Conservation (phyloP, 2,329 filamentous ascomycete genomes). For the Aspergillus pseudonomiae region DNA sequence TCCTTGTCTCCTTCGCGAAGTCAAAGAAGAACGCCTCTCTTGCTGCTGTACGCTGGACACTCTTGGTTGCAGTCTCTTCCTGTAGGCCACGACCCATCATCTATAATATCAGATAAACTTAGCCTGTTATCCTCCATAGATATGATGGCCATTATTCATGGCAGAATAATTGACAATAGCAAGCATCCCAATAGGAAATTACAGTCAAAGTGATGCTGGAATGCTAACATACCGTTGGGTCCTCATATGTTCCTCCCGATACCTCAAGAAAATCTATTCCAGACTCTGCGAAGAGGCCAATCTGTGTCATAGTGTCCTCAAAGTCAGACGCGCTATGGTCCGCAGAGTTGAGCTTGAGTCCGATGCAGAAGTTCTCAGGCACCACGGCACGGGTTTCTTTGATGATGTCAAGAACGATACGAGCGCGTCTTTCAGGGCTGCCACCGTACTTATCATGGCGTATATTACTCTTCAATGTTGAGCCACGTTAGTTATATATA, state of each 20-base stretch:
- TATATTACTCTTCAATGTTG: constrained; percentile 1
- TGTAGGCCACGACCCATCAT: background rate
- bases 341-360: constrained; percentile 50
- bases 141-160: background rate
- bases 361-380: constrained; percentile 42
- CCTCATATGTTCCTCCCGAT: constrained; percentile 62
- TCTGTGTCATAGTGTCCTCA: constrained; percentile 58
- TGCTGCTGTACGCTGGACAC: background rate
- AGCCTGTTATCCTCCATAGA: background rate
- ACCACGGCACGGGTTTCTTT: constrained; percentile 39
- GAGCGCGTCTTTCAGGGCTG: constrained; percentile 40
- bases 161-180: too few species aligned
- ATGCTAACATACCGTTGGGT: constrained; percentile 37
- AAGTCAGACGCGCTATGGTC: constrained; percentile 33
- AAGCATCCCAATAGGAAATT: background rate
- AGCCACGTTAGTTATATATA: background rate
- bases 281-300: constrained; percentile 47
- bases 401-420: constrained; percentile 45
- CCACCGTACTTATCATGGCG: constrained; percentile 48
- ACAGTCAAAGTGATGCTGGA: accelerated
- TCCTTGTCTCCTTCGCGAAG: constrained; percentile 55
- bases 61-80: background rate
- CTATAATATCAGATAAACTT: background rate
- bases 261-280: constrained; percentile 67
- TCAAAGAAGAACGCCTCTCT: constrained; percentile 68